Percentiles rank a stretch among this genome's conserved stretches.
These are phyloP conservation scores for Penstemon eatonii DNA, from an alignment of 257 asterid species.

Conservation along the genomic window DNA sequence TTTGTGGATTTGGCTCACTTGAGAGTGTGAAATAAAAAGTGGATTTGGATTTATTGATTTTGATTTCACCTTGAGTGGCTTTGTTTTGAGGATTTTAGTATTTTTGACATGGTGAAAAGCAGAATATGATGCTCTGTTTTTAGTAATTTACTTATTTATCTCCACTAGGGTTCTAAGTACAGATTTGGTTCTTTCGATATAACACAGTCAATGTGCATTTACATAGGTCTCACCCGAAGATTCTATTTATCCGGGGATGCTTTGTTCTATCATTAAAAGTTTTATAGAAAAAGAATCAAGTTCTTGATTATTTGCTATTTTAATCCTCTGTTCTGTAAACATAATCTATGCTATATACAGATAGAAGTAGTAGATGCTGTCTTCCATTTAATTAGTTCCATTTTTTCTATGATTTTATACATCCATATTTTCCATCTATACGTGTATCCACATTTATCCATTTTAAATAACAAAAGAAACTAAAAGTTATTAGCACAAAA, in stretches of 20 bases:
- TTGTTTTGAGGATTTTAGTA: not conserved
- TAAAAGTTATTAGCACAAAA: not conserved
- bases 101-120: not conserved
- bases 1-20: constrained; percentile 3
- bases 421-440: constrained; percentile 6
- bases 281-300: not conserved
- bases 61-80: not conserved
- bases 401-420: constrained; percentile 1
- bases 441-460: not conserved
- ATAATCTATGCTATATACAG: not conserved
- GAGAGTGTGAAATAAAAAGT: not conserved
- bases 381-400: not conserved
- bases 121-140: not conserved
- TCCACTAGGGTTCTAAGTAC: not conserved
- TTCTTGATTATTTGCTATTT: constrained; percentile 6
- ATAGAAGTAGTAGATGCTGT: constrained; percentile 1
- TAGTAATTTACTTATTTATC: not conserved
- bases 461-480: constrained; percentile 1
- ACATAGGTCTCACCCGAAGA: constrained; percentile 5
- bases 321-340: not conserved
- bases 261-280: not conserved
- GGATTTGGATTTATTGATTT: not conserved
- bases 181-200: constrained; percentile 6
- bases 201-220: not conserved
- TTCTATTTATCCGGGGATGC: not conserved